Base-by-base conservation (phyloP, 2,329 filamentous ascomycete species). In the Fusarium protoensiforme region DNA sequence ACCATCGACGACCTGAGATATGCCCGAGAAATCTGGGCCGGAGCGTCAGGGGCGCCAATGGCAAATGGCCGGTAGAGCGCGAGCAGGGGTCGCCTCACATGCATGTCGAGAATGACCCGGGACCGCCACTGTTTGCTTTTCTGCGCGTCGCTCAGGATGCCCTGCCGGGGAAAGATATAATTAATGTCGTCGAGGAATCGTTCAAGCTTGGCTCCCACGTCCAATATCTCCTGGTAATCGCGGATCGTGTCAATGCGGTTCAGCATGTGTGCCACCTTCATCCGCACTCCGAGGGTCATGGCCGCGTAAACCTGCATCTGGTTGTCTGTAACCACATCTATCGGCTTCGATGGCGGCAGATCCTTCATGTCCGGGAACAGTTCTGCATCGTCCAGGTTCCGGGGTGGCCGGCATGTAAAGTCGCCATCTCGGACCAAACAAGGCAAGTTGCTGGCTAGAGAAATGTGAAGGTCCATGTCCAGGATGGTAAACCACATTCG, bases 401-500 rank as follows among this genome's bases (percentile, higher is more conserved):
- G 83, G 7, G 88, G 88, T 2, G 87, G 85, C 11, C 80, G 81
- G 76, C 87, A 89, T 0, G 87, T 87, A 67, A 86, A 89, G 76
- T 90, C 87, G 11, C 85, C 87, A 8, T 88, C 85, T 3, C 87
- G 84, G 7, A 89, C 82, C 16, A 87, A 80, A 46, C 83, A 86
- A 1, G 88, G 88, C 61, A 90, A 79, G 71, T 86, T 87, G 76
- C 85, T 86, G 24, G 86, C 84, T 56, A 89, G 83, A 1, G 88
- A 88, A 46, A 88, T 83, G 71, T 89, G 87, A 38, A 89, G 79
- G 72, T 90, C 88, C 79, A 90, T 85, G 70, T 90, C 88, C 39
- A 89, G 80, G 43, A 90, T 86, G 5, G 87, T 88, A 59, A 85
- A 89, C 88, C 88, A 90, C 27, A 90, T 77, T 67, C 86, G 84